Percentiles rank a stretch among this genome's conserved stretches.
phyloP scores from a whole-genome alignment of 2,329 filamentous ascomycete genomes.

The Trichoderma simmonsii region DNA sequence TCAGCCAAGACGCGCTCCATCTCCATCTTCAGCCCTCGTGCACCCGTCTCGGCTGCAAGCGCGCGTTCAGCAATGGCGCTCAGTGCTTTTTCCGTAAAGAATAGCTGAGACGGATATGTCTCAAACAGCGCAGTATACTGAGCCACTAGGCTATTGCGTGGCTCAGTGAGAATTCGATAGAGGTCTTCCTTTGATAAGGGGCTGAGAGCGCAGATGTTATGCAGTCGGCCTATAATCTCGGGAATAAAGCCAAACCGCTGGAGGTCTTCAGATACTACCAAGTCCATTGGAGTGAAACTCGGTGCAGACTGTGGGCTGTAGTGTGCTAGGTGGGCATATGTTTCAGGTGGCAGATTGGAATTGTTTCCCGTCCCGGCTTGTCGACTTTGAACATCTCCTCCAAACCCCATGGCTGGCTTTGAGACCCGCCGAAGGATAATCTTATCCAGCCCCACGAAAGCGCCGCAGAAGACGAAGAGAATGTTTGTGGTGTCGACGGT shows the following conservation, averaged over 20 bases:
- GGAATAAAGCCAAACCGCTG: constrained; percentile 90
- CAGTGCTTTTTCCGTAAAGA: constrained; percentile 80
- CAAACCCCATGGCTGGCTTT: constrained; percentile 84
- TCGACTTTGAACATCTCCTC: constrained; percentile 69
- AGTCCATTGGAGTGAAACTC: constrained; percentile 60
- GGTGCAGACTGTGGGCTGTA: constrained; percentile 39
- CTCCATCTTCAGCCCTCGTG: constrained; percentile 73
- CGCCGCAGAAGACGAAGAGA: constrained; percentile 93
- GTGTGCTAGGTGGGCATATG: constrained; percentile 56
- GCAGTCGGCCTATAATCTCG: constrained; percentile 91
- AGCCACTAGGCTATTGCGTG: constrained; percentile 78
- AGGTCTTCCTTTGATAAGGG: constrained; percentile 67
- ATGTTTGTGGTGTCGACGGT: constrained; percentile 93
- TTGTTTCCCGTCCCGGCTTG: constrained; percentile 47
- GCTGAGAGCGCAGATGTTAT: constrained; percentile 82
- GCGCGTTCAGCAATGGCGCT: constrained; percentile 72
- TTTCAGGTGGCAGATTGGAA: constrained; percentile 63
- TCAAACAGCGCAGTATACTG: constrained; percentile 89
- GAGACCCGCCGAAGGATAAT: constrained; percentile 82
- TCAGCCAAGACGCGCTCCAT: constrained; percentile 76
- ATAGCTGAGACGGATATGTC: constrained; percentile 72
- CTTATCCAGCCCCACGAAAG: constrained; percentile 90
- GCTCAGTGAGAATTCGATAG: constrained; percentile 86
- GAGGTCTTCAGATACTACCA: constrained; percentile 71
- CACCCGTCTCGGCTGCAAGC: constrained; percentile 64